A percentile compares a stretch with the other conserved stretches of the same genome.
These are phyloP conservation scores for Corymbia calophylla DNA, from an alignment of 441 rosid genomes.

Conservation along the genomic window DNA sequence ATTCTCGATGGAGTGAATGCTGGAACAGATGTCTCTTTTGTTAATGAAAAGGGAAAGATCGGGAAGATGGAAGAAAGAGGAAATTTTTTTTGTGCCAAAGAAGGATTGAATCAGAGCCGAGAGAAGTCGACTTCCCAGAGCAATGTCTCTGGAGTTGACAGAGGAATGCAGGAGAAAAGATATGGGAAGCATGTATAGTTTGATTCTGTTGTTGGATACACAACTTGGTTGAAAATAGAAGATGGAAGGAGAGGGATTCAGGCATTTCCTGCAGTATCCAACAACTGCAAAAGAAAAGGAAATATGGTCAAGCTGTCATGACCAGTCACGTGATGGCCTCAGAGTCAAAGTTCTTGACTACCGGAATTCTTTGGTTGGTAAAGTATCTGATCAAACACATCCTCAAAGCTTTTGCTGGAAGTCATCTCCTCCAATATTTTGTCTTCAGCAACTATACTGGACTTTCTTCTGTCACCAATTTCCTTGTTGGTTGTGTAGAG, in stretches of 20 bases:
- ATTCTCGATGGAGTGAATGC: conserved; percentile 28
- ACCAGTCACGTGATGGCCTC: not conserved
- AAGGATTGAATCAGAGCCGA: too few relatives aligned
- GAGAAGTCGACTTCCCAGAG: too few relatives aligned
- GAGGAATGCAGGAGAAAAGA: not conserved
- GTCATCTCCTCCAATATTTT: conserved; percentile 35
- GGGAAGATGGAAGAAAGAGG: too few relatives aligned
- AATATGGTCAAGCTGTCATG: not conserved
- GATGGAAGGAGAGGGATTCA: not conserved
- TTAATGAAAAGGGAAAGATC: too few relatives aligned
- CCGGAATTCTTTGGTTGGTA: not conserved
- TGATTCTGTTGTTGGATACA: not conserved
- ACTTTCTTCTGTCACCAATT: not conserved
- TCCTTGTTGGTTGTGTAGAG: conserved; percentile 13
- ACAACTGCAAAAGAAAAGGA: not conserved
- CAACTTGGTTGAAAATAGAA: not conserved
- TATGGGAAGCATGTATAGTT: not conserved
- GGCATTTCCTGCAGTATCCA: not conserved
- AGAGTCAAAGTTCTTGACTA: not conserved
- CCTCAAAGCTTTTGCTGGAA: conserved; percentile 15
- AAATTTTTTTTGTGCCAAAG: too few relatives aligned
- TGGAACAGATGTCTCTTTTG: too few relatives aligned
- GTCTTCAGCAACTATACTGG: conserved; percentile 26
- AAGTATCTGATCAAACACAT: conserved; percentile 26
- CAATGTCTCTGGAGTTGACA: too few relatives aligned